These are phyloP conservation scores for Physcomitrium patens DNA, from an alignment of 225 moss, liverwort and hornwort species.

Conservation along the genomic window DNA sequence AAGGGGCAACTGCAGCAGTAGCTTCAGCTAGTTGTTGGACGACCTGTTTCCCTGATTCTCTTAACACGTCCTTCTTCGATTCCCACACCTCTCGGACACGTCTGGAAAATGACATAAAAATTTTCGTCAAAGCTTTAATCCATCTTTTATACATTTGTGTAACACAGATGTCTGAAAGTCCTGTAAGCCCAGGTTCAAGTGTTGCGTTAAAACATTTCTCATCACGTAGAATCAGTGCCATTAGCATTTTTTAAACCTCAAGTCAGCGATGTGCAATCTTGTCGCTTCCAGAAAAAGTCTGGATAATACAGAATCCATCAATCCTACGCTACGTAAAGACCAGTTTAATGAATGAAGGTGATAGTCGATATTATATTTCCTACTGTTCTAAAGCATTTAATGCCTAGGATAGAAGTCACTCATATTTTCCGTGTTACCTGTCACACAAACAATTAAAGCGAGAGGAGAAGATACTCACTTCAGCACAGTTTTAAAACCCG, in stretches of 20 bases:
- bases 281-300: no score
- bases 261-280: no score
- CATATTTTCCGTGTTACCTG: neutral
- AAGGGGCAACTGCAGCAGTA: slow-evolving; percentile 67
- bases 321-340: no score
- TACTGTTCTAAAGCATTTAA: neutral
- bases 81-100: slow-evolving; percentile 99
- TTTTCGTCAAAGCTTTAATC: neutral
- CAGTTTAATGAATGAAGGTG: neutral
- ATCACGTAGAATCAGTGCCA: neutral
- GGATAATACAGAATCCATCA: no score
- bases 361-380: neutral
- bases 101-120: slow-evolving; percentile 42
- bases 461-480: slow-evolving; percentile 56
- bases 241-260: no score
- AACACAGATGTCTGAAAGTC: neutral
- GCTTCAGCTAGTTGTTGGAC: slow-evolving; percentile 91
- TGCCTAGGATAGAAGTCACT: neutral
- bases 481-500: slow-evolving; percentile 93
- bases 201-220: neutral
- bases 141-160: slow-evolving; percentile 2
- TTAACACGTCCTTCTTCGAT: slow-evolving; percentile 78
- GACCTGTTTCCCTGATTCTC: slow-evolving; percentile 93
- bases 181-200: neutral
- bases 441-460: neutral